Percentiles rank a stretch among this genome's conserved stretches.
phyloP scores from a whole-genome alignment of 805 yeast genomes.

The Monosporozyma aerobia region DNA sequence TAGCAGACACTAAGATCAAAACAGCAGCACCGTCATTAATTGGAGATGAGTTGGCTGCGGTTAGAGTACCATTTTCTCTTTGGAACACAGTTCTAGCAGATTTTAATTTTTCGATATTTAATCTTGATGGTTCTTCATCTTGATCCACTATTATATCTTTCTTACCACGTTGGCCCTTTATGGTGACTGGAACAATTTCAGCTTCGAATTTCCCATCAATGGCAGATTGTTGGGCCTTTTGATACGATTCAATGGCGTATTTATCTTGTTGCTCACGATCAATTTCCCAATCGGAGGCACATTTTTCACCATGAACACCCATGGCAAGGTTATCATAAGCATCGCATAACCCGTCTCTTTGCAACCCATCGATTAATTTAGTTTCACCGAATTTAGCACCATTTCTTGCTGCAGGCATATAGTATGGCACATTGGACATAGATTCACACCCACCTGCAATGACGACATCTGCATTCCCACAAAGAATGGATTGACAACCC shows the following conservation, averaged over 20 bases:
- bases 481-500: constrained; percentile 81
- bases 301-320: constrained; percentile 97
- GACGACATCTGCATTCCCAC: constrained; percentile 86
- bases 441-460: constrained; percentile 98
- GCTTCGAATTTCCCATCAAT: constrained; percentile 67
- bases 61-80: constrained; percentile 88
- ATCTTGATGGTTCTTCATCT: constrained; percentile 79
- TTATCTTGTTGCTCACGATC: constrained; percentile 85
- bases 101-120: constrained; percentile 67
- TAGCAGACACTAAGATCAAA: constrained; percentile 74
- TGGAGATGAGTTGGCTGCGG: constrained; percentile 95
- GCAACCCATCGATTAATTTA: constrained; percentile 74
- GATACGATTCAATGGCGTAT: constrained; percentile 76
- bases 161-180: constrained; percentile 87
- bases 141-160: constrained; percentile 61
- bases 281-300: constrained; percentile 73
- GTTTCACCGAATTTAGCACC: constrained; percentile 90
- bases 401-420: constrained; percentile 71
- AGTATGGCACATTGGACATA: constrained; percentile 94
- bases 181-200: constrained; percentile 82
- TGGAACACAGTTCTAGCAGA: constrained; percentile 91
- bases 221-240: constrained; percentile 76
- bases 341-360: constrained; percentile 87
- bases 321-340: constrained; percentile 81
- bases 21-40: constrained; percentile 99